phyloP scores from a whole-genome alignment of 1,284 basidiomycete genomes.

The Heterobasidion occidentale region DNA sequence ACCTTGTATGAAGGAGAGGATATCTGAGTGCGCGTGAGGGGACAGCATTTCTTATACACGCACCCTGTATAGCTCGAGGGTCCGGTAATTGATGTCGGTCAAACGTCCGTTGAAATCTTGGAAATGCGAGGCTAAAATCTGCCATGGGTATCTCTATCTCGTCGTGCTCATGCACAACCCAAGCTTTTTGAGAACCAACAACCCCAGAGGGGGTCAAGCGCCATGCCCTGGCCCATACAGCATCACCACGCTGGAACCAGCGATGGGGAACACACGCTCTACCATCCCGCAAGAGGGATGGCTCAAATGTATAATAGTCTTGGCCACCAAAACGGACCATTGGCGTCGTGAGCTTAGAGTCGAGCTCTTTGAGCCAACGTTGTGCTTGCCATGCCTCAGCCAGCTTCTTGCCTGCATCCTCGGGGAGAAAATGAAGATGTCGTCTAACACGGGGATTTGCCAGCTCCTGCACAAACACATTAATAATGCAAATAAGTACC shows the following conservation, averaged over 20 bases:
- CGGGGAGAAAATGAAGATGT: background rate
- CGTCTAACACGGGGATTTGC: background rate
- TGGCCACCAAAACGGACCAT: background rate
- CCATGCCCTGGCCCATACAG: too few relatives aligned
- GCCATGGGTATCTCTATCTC: too few relatives aligned
- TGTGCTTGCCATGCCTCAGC: background rate
- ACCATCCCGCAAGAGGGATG: background rate
- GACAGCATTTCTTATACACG: too few relatives aligned
- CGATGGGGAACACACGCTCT: background rate
- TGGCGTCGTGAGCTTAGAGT: background rate
- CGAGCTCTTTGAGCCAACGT: background rate
- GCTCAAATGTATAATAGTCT: slow-evolving; percentile 2
- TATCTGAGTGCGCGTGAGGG: background rate
- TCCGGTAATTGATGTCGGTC: too few relatives aligned
- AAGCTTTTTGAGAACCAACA: too few relatives aligned
- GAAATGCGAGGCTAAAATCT: too few relatives aligned
- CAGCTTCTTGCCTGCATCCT: background rate
- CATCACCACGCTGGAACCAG: background rate
- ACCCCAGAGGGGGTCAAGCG: too few relatives aligned
- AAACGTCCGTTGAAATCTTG: too few relatives aligned
- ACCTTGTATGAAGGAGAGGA: background rate
- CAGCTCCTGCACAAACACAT: too few relatives aligned
- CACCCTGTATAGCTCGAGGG: too few relatives aligned
- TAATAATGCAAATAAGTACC: too few relatives aligned
- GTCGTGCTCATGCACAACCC: too few relatives aligned